phyloP scores from a whole-genome alignment of 1,139 yeast species.

The Zygosaccharomyces sapae region DNA sequence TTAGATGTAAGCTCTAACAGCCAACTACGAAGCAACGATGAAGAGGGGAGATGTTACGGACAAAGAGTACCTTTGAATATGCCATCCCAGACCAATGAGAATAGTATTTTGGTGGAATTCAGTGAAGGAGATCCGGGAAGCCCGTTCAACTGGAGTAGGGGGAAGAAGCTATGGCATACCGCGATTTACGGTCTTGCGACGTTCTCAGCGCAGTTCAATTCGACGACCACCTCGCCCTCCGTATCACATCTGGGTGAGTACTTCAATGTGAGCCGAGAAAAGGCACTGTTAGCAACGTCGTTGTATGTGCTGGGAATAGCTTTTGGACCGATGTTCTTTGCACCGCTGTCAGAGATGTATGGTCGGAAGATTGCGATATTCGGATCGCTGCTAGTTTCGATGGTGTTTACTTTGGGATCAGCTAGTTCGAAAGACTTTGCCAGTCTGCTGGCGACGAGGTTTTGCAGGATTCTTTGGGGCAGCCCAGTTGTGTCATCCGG shows the following conservation, averaged over 20 bases:
- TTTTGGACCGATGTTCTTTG: constrained; percentile 42
- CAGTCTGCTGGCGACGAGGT: constrained; percentile 46
- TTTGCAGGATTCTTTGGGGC: constrained; percentile 51
- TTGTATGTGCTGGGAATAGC: constrained; percentile 46
- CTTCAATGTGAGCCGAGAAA: constrained; percentile 35
- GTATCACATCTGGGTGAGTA: constrained; percentile 35
- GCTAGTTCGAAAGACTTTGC: constrained; percentile 46
- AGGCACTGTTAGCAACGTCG: constrained; percentile 41
- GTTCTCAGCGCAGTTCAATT: constrained; percentile 44
- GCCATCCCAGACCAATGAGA: not conserved
- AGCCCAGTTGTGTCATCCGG: constrained; percentile 56
- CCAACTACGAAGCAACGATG: not conserved
- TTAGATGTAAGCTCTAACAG: not conserved
- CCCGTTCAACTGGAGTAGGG: constrained; percentile 40
- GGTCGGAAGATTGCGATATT: constrained; percentile 47
- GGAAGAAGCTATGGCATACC: constrained; percentile 40
- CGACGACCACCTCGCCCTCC: constrained; percentile 39
- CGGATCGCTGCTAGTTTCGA: constrained; percentile 44
- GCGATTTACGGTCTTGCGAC: constrained; percentile 42
- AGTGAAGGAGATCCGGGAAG: constrained; percentile 28
- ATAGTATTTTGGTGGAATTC: constrained; percentile 16
- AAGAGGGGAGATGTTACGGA: not conserved
- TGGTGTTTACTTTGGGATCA: constrained; percentile 48
- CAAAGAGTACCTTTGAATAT: not conserved
- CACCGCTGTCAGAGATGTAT: constrained; percentile 42